Conservation (phyloP, 768 basidiomycete genomes). For the Kwoniella shandongensis region DNA sequence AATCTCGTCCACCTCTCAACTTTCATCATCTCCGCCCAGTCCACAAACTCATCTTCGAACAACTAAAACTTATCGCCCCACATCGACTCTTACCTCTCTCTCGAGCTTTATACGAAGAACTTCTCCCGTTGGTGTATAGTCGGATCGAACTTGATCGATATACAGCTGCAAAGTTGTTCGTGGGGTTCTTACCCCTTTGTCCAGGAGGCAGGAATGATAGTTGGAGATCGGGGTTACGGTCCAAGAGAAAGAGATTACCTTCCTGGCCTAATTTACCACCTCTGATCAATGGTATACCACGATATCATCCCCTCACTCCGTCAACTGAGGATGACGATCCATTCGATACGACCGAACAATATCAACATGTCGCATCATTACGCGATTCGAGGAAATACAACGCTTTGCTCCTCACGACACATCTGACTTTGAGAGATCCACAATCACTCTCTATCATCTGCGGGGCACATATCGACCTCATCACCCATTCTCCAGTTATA, state of each 20-base stretch:
- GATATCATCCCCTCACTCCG: slow-evolving; percentile 8
- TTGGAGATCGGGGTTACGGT: too few species aligned
- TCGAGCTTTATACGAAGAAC: background rate
- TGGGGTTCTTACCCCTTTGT: background rate
- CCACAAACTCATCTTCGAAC: slow-evolving; percentile 4
- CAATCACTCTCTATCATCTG: slow-evolving; percentile 6
- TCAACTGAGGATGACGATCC: background rate
- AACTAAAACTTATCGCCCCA: slow-evolving; percentile 4
- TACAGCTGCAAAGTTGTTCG: background rate
- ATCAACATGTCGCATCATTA: background rate
- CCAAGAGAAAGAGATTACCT: too few species aligned
- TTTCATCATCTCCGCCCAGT: too few species aligned
- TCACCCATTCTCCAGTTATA: slow-evolving; percentile 5
- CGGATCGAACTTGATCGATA: background rate
- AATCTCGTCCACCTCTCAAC: background rate
- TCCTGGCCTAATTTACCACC: too few species aligned
- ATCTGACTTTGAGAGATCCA: slow-evolving; percentile 4
- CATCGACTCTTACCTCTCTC: background rate
- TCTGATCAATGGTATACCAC: too few species aligned
- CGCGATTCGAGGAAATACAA: background rate
- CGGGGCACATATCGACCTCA: slow-evolving; percentile 4
- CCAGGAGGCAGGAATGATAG: background rate
- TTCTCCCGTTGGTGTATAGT: background rate
- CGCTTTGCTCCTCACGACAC: slow-evolving; percentile 1
- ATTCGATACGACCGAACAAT: too few species aligned